Conservation (phyloP, 805 yeast genomes). For the Sugiyamaella marilandica region DNA sequence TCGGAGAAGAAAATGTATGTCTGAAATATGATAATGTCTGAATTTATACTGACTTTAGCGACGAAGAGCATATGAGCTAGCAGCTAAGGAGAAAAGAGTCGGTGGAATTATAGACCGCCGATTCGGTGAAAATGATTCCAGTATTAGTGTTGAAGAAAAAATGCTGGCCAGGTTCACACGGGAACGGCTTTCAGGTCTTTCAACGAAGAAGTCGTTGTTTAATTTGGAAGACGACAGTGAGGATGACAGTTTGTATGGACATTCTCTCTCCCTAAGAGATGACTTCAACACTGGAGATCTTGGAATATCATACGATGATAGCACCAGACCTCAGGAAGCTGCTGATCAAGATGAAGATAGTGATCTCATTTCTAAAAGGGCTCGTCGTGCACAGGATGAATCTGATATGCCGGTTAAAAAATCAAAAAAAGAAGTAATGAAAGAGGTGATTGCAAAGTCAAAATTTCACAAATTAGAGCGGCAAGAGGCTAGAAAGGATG, state of each 20-base stretch:
- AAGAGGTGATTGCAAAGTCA: constrained; percentile 41
- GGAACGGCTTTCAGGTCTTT: constrained; percentile 44
- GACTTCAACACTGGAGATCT: constrained; percentile 48
- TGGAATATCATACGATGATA: constrained; percentile 32
- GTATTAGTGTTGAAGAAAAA: constrained; percentile 80
- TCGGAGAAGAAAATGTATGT: constrained; percentile 49
- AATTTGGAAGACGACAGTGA: constrained; percentile 70
- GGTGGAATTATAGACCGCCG: constrained; percentile 83
- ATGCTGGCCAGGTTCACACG: constrained; percentile 93
- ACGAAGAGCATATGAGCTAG: constrained; percentile 57
- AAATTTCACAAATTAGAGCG: constrained; percentile 39
- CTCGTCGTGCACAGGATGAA: constrained; percentile 31
- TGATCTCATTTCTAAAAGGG: constrained; percentile 6
- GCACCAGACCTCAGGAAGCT: constrained; percentile 7
- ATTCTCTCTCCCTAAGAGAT: constrained; percentile 56
- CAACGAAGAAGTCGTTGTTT: constrained; percentile 46
- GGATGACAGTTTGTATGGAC: constrained; percentile 60
- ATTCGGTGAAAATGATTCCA: constrained; percentile 79
- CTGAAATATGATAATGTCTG: not conserved
- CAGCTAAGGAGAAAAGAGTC: constrained; percentile 55
- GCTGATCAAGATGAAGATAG: constrained; percentile 24
- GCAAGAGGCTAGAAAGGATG: constrained; percentile 37
- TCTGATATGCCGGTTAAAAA: constrained; percentile 39
- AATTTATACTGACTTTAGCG: constrained; percentile 35
- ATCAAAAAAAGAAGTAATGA: constrained; percentile 40